These are phyloP conservation scores for Dorcoceras hygrometricum DNA, from an alignment of 257 asterid genomes.

Conservation along the genomic window DNA sequence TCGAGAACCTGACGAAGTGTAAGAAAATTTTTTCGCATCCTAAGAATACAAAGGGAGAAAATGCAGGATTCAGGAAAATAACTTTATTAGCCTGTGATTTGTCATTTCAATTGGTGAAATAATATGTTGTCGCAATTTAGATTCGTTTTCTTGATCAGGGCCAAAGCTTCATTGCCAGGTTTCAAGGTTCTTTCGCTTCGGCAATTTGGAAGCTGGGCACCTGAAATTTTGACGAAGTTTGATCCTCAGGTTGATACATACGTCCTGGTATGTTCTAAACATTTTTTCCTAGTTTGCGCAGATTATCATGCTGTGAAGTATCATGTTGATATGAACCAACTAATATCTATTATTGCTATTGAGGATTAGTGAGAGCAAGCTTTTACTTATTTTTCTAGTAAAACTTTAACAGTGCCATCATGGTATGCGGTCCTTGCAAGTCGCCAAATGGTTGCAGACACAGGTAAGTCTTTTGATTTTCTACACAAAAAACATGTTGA, in stretches of 20 bases:
- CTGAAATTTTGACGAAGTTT: slow-evolving; percentile 64
- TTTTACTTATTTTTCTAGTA: slow-evolving; percentile 14
- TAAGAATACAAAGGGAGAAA: slow-evolving; percentile 6
- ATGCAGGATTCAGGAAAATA: not conserved
- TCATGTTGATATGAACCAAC: slow-evolving; percentile 3
- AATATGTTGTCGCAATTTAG: slow-evolving; percentile 10
- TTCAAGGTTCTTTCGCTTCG: slow-evolving; percentile 93
- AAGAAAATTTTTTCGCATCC: slow-evolving; percentile 32
- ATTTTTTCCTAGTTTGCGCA: slow-evolving; percentile 7
- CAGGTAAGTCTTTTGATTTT: slow-evolving; percentile 51
- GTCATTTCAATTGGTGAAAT: slow-evolving; percentile 10
- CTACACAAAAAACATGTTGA: not conserved
- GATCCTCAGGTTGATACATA: slow-evolving; percentile 85
- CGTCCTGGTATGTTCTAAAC: slow-evolving; percentile 59
- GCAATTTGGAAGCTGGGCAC: slow-evolving; percentile 92
- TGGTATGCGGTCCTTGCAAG: slow-evolving; percentile 88
- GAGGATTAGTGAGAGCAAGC: not conserved
- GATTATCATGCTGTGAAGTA: slow-evolving; percentile 6
- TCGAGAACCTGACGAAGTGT: slow-evolving; percentile 99
- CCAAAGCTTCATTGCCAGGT: slow-evolving; percentile 71
- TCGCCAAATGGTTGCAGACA: slow-evolving; percentile 93
- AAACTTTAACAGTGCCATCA: slow-evolving; percentile 75
- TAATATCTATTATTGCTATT: not conserved
- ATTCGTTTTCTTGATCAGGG: slow-evolving; percentile 44
- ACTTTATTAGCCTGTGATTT: not conserved